Evolutionary conservation across 768 basidiomycete genomes (phyloP).

Genomic region (Rhodotorula paludigena): DNA sequence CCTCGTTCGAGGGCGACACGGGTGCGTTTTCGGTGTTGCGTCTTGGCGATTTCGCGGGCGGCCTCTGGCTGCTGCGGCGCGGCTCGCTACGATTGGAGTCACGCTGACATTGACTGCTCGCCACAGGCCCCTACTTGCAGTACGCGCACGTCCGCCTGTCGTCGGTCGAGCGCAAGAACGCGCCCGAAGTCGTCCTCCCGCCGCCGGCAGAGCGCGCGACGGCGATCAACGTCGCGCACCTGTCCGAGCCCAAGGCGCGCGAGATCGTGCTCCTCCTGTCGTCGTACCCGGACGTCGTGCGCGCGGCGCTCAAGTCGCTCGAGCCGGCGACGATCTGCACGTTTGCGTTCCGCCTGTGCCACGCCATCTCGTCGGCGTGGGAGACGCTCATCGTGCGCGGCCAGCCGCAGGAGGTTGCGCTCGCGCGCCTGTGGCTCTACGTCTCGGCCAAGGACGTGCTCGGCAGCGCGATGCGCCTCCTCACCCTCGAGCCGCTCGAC

Average conservation of each 20-base stretch:
- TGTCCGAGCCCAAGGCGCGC: constrained; percentile 69
- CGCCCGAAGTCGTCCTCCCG: constrained; percentile 68
- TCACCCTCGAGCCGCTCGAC: constrained; percentile 85
- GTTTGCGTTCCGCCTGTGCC: constrained; percentile 77
- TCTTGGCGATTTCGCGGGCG: neutral
- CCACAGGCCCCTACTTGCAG: constrained; percentile 70
- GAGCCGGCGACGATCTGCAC: constrained; percentile 90
- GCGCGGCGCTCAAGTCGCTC: constrained; percentile 71
- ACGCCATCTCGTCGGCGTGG: constrained; percentile 83
- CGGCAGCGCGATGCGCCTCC: constrained; percentile 72
- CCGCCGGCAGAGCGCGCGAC: constrained; percentile 51
- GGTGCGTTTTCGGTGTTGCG: constrained; percentile 53
- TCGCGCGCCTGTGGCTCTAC: constrained; percentile 83
- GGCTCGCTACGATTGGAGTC: neutral
- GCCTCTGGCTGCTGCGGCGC: neutral
- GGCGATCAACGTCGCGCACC: constrained; percentile 64
- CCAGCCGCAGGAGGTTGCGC: constrained; percentile 67
- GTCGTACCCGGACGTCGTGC: constrained; percentile 85
- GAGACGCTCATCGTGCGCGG: constrained; percentile 81
- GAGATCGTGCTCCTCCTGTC: constrained; percentile 83
- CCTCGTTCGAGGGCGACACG: constrained; percentile 91
- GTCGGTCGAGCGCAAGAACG: constrained; percentile 87
- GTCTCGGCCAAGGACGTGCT: constrained; percentile 85
- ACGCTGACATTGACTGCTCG: constrained; percentile 27
- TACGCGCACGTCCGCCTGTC: constrained; percentile 91